A percentile compares a stretch with the other conserved stretches of the same genome.
These are phyloP conservation scores for Chrysanthemum lavandulifolium DNA, from an alignment of 129 eudicot species.

Conservation along the genomic window DNA sequence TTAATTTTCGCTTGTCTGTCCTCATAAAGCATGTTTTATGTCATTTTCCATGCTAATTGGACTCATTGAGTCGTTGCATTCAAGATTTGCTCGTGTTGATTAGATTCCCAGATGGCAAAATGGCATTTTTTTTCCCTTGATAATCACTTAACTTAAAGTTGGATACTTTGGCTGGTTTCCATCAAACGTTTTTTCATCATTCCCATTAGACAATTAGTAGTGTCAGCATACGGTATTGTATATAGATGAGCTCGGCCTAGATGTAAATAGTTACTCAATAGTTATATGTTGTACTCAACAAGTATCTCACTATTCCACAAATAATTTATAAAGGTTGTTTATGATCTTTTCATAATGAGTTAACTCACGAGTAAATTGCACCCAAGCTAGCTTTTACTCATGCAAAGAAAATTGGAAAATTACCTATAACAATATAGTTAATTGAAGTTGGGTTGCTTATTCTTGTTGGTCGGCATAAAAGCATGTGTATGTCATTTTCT, in stretches of 20 bases:
- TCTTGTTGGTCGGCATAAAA: neutral
- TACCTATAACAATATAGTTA: neutral
- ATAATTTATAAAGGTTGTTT: too few species aligned
- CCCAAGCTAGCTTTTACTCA: neutral
- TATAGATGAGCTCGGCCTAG: too few species aligned
- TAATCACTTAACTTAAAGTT: neutral
- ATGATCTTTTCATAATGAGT: slow-evolving; percentile 7
- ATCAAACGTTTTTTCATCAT: neutral
- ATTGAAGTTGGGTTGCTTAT: neutral
- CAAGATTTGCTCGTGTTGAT: neutral
- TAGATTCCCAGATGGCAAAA: neutral
- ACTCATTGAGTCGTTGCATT: slow-evolving; percentile 12
- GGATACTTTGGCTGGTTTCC: neutral
- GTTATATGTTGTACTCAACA: too few species aligned
- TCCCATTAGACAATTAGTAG: neutral
- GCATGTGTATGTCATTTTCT: neutral
- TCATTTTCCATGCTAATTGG: slow-evolving; percentile 9
- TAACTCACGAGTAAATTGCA: slow-evolving; percentile 9
- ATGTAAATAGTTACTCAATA: too few species aligned
- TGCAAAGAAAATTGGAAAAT: neutral
- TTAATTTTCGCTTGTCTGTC: slow-evolving; percentile 23
- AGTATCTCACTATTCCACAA: too few species aligned
- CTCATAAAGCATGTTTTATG: slow-evolving; percentile 25
- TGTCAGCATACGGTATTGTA: neutral
- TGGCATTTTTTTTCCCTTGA: slow-evolving; percentile 6